Percentiles rank a stretch among this genome's conserved stretches.
These are phyloP conservation scores for Xylariaceae sp. DNA, from an alignment of 2,329 filamentous ascomycete species.

Conservation along the genomic window DNA sequence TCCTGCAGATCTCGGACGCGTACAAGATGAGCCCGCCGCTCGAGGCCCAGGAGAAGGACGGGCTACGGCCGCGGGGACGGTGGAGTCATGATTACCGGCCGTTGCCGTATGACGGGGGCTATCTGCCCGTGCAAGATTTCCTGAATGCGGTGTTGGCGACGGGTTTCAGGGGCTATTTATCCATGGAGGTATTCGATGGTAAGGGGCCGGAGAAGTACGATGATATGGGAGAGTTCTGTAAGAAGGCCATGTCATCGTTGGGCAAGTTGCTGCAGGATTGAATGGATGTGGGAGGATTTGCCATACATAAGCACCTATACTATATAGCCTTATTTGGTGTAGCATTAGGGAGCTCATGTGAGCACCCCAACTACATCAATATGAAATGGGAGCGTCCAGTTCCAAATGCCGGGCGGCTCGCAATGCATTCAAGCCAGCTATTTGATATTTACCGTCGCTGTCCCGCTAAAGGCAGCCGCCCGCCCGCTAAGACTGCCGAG, in stretches of 20 bases:
- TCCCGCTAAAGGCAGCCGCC: no score
- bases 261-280: constrained; percentile 26
- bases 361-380: no score
- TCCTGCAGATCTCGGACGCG: constrained; percentile 72
- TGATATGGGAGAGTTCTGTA: constrained; percentile 42
- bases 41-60: constrained; percentile 42
- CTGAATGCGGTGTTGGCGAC: constrained; percentile 62
- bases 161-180: constrained; percentile 63
- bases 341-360: no score
- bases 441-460: no score
- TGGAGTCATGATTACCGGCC: constrained; percentile 73
- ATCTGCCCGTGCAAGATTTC: constrained; percentile 64
- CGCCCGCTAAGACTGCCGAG: no score
- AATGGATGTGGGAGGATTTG: no score
- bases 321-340: no score
- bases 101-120: constrained; percentile 65
- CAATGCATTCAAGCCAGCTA: no score
- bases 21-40: constrained; percentile 60
- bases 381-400: no score
- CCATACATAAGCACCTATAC: no score
- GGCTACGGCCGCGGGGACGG: constrained; percentile 54
- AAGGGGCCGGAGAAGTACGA: constrained; percentile 45
- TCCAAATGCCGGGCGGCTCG: no score
- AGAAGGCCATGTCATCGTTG: constrained; percentile 46
- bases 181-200: constrained; percentile 66